These are phyloP conservation scores for Pyrenophora seminiperda DNA, from an alignment of 2,329 filamentous ascomycete species.

Conservation along the genomic window DNA sequence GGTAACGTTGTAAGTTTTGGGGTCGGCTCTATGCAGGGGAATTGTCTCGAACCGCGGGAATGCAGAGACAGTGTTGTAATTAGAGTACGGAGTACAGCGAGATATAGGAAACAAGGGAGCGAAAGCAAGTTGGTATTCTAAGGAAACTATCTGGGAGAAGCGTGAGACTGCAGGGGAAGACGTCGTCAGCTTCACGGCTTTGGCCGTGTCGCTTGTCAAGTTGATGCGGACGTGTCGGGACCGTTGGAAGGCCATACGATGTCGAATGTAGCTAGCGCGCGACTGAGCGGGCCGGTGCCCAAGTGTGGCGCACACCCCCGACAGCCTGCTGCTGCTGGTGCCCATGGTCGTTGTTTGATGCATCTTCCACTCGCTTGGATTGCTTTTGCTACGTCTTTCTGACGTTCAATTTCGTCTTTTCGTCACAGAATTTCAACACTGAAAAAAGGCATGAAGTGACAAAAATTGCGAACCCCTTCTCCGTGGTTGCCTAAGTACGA, in stretches of 20 bases:
- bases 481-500: not conserved
- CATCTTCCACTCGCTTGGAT: not conserved
- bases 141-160: slow-evolving; percentile 6
- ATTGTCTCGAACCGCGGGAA: not conserved
- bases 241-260: slow-evolving; percentile 4
- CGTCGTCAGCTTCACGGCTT: slow-evolving; percentile 17
- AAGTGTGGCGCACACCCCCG: slow-evolving; percentile 3
- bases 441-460: no score
- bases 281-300: slow-evolving; percentile 7
- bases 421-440: no score
- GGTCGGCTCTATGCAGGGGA: not conserved
- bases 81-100: not conserved
- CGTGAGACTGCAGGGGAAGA: slow-evolving; percentile 3
- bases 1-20: slow-evolving; percentile 10
- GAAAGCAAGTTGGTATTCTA: slow-evolving; percentile 10
- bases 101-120: not conserved
- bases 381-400: not conserved
- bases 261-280: slow-evolving; percentile 4
- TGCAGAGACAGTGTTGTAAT: no score
- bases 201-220: slow-evolving; percentile 11
- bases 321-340: slow-evolving; percentile 5
- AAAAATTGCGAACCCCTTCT: no score
- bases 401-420: no score
- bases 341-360: not conserved
- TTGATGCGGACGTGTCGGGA: slow-evolving; percentile 10